A percentile compares a stretch with the other conserved stretches of the same genome.
phyloP scores from a whole-genome alignment of 2,329 filamentous ascomycete species.

The Fusarium floridanum region DNA sequence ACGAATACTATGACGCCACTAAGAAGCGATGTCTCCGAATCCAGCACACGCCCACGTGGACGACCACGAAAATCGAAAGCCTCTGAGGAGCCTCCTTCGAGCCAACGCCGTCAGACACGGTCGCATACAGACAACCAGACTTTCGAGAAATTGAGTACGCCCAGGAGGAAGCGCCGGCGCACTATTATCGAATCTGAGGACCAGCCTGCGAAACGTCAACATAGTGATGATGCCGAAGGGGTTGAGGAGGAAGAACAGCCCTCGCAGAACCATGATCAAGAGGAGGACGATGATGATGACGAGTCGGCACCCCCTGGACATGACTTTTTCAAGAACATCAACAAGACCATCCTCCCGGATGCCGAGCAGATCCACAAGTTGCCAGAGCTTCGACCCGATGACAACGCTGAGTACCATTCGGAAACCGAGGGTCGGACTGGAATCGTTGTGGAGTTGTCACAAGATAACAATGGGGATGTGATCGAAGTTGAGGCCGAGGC shows the following conservation, averaged over 20 bases:
- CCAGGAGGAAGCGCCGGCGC: constrained; percentile 27
- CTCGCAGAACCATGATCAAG: neutral
- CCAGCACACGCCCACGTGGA: constrained; percentile 1
- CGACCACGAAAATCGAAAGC: constrained; percentile 7
- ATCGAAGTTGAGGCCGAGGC: neutral
- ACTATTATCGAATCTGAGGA: neutral
- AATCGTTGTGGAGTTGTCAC: neutral
- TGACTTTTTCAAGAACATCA: constrained; percentile 30
- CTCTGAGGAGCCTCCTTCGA: neutral
- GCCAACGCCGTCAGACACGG: constrained; percentile 20
- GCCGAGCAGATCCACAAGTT: neutral
- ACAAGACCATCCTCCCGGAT: constrained; percentile 15
- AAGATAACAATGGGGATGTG: neutral
- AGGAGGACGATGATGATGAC: constrained; percentile 21
- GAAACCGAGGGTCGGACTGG: neutral
- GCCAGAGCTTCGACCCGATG: neutral
- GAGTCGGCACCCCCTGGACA: constrained; percentile 4
- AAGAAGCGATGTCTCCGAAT: constrained; percentile 6
- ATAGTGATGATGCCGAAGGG: neutral
- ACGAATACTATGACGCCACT: neutral
- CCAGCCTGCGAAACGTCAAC: constrained; percentile 15
- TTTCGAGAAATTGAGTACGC: neutral
- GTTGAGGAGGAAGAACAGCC: neutral
- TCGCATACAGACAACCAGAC: constrained; percentile 7
- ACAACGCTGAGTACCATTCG: neutral